Evolutionary conservation across 306 rosid species (phyloP).

Genomic region (Begonia loranthoides): DNA sequence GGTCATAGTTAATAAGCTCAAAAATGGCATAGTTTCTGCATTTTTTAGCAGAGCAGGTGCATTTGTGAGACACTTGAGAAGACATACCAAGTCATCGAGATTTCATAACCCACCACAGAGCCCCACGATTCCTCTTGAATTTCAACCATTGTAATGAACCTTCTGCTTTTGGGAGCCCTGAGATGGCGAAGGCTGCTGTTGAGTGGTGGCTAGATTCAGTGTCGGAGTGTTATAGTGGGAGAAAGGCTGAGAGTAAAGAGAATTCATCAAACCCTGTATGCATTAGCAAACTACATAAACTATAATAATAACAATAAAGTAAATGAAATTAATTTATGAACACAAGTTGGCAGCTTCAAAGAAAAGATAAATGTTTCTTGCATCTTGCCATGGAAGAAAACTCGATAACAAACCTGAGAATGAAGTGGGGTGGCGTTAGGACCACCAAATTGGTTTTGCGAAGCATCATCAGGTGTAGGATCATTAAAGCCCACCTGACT

Average conservation of each 20-base stretch:
- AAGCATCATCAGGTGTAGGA: conserved; percentile 80
- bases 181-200: conserved; percentile 62
- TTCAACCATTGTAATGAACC: conserved; percentile 78
- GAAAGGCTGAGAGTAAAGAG: conserved; percentile 95
- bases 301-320: not conserved
- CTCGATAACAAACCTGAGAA: conserved; percentile 63
- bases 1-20: conserved; percentile 22
- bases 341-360: conserved; percentile 1
- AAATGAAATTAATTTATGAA: not conserved
- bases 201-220: conserved; percentile 67
- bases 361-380: not conserved
- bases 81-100: conserved; percentile 79
- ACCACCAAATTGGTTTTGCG: conserved; percentile 70
- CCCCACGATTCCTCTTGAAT: conserved; percentile 22
- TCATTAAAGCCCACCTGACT: conserved; percentile 89
- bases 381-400: conserved; percentile 1
- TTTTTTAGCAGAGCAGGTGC: conserved; percentile 27
- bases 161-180: conserved; percentile 93
- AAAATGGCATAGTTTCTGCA: conserved; percentile 28
- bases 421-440: conserved; percentile 78
- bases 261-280: conserved; percentile 67
- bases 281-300: not conserved
- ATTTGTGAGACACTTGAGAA: conserved; percentile 46
- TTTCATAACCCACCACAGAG: conserved; percentile 79
- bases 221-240: conserved; percentile 94